Base-by-base conservation (phyloP, 495 filamentous ascomycete species). In the Neurospora terricola region DNA sequence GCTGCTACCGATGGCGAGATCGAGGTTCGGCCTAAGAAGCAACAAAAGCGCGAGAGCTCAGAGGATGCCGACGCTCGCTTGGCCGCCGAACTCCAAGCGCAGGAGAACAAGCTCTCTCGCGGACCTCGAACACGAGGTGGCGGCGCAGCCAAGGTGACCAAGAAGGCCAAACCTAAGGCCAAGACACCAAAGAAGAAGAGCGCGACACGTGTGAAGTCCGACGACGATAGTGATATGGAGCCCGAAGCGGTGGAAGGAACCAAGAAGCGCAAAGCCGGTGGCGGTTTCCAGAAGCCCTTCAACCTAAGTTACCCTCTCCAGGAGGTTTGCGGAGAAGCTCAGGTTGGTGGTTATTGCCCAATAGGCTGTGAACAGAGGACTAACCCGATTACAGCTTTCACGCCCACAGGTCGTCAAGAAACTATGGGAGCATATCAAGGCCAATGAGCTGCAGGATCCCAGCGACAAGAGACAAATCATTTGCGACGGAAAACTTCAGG, bases 371-470 rank as follows among this genome's bases (percentile, higher is more conserved):
- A 21, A 70, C 74, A 10, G 76, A 48, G 27, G 21, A n/a, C 59
- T 76, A 27, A 77, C 77, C 7, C 68, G 11, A 21, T 27, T 40
- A 38, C 59, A 95, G 91, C 88, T 98, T 14, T 95, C 94, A 10
- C 92, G 96, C 11, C 96, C 96, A 0, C 93, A 98, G 80, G 94
- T 94, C 4, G 96, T 99, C 68, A 98, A 98, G 84, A 91, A 90
- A 76, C 90, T 99, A 66, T 99, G 96, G 96, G 89, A 90, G 48
- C 93, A 99, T 77, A 94, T 99, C 77, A 96, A 93, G 75, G 91
- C 87, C 73, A 88, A 93, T 71, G 88, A 93, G 45, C 89, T 99
- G 18, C 96, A 99, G 80, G 94, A 97, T 78, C 94, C 94, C 4
- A 90, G 78, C 72, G 96, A 99, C 81, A 91, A 92, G 78, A 92